Evolutionary conservation across 2,329 filamentous ascomycete species (phyloP), one percentile per base, ranked within the genome.

Genomic region (Exophiala xenobiotica): DNA sequence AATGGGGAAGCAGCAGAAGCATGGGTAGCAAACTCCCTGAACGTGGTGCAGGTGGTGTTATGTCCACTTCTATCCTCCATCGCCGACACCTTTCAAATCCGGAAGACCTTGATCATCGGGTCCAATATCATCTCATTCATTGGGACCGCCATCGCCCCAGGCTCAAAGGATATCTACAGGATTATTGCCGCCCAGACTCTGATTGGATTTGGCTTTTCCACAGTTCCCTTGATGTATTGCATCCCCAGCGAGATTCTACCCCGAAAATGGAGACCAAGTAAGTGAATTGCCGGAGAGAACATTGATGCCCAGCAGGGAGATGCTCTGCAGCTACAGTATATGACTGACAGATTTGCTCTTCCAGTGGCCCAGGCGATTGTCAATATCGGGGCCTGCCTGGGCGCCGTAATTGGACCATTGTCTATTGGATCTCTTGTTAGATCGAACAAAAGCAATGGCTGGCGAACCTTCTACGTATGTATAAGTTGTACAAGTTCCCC

Each of bases 21-120:
- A 4, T 55, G 52, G 52, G 42, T 55, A n/a, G 42, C 48, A n/a
- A 55, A 47, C 23, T 26, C 52, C 4, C 35, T 52, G 3, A 46
- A 49, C 20, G 18, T 55, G 12, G 47, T 48, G 4, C 47, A 55
- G 39, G 52, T 48, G 11, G 52, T 55, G 14, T 23, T 55, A 6
- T 14, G 27, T 19, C 52, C 52, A n/a, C 19, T 55, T 11, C 39
- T 55, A 19, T 46, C 48, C 6, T 51, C 48, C 2, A 48, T 48
- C 2, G 51, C 52, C 16, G 52, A 55, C 33, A 51, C 46, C 12
- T 55, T 55, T 22, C 52, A 55, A 27, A 48, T 48, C 23, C 46
- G 52, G n/a, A 55, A 55, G 29, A 35, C 22, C 12, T 23, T 55
- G 23, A 26, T 55, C 9, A 12, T 27, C 7, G 26, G 26, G 2